Base-by-base conservation (phyloP, 768 basidiomycete species). In the Mycena maculata region DNA sequence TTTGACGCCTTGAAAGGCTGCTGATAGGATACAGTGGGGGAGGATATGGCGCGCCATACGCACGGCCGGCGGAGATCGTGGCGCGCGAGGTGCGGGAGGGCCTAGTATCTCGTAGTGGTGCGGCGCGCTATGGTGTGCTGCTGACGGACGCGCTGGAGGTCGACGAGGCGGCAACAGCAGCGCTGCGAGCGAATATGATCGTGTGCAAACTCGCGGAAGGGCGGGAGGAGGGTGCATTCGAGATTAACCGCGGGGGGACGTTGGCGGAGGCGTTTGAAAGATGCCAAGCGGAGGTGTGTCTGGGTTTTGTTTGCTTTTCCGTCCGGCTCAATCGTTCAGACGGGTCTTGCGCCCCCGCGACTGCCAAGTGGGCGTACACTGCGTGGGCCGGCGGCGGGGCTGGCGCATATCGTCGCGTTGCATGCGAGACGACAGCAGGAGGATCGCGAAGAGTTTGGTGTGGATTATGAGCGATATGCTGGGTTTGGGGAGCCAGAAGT, bases 11-110 rank as follows among this genome's bases (percentile, higher is more conserved):
- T 25, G 10, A 28, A 9, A 36, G 27, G n/a, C 8, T 61, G 33
- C 30, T 60, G 4, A 63, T 47, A 15, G 33, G 12, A 57, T 68
- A 45, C 23, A 70, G 69, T 2, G 69, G 69, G 10, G 69, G 69
- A 56, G 69, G 69, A 2, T 70, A 70, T 23, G 73, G 76, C 41
- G 69, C 69, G 45, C 74, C 76, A 36, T 63, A 76, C 47, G 69
- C 65, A 36, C 69, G 76, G 16, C 75, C 76, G 20, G 73, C 76
- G 18, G 69, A 73, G 53, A 53, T 76, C 15, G 76, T 76, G 8
- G 75, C 75, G 2, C 71, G 71, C 27, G 76, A 76, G 66, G 71
- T 73, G 41, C 71, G 73, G 9, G 72, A 72, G 22, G 74, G 76
- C 1, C 74, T 76, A 1, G 71, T 76, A 36, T 66, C 69, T 4